phyloP scores from a whole-genome alignment of 116 monocot species.

The Trichopus zeylanicus region DNA sequence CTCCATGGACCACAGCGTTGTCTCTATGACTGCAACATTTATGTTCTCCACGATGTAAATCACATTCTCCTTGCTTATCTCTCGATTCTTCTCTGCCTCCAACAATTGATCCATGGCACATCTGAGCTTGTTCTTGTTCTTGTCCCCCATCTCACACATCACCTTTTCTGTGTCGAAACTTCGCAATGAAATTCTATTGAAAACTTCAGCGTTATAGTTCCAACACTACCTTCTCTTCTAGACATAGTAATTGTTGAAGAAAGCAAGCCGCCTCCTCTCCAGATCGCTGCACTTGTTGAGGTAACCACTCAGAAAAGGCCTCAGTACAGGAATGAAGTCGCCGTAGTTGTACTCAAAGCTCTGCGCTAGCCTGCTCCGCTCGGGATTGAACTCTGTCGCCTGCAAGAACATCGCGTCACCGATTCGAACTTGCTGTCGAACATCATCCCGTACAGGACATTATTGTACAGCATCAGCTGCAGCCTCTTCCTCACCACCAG shows the following conservation, averaged over 20 bases:
- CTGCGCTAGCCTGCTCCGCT: conserved; percentile 30
- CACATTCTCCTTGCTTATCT: conserved; percentile 35
- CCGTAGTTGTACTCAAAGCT: conserved; percentile 36
- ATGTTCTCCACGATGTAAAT: conserved; percentile 51
- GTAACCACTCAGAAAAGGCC: conserved; percentile 30
- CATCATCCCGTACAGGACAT: conserved; percentile 21
- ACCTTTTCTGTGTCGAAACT: too few species aligned
- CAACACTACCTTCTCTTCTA: conserved; percentile 23
- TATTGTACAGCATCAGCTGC: conserved; percentile 19
- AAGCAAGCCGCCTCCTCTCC: conserved; percentile 21
- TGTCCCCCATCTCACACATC: conserved; percentile 9
- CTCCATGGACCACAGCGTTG: conserved; percentile 42
- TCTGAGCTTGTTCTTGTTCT: neutral
- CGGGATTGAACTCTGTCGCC: conserved; percentile 24
- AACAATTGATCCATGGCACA: conserved; percentile 42
- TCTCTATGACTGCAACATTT: conserved; percentile 41
- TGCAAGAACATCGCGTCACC: conserved; percentile 14
- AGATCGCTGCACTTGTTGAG: conserved; percentile 29
- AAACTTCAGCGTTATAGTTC: too few species aligned
- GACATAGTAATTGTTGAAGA: conserved; percentile 35
- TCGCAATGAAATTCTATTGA: too few species aligned
- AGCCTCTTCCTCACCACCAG: conserved; percentile 7
- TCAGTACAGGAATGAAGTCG: conserved; percentile 22
- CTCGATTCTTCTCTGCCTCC: conserved; percentile 37
- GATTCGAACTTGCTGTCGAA: conserved; percentile 17